Evolutionary conservation across 352 stramenopile genomes (phyloP).

Genomic region (Pythium apleroticum): DNA sequence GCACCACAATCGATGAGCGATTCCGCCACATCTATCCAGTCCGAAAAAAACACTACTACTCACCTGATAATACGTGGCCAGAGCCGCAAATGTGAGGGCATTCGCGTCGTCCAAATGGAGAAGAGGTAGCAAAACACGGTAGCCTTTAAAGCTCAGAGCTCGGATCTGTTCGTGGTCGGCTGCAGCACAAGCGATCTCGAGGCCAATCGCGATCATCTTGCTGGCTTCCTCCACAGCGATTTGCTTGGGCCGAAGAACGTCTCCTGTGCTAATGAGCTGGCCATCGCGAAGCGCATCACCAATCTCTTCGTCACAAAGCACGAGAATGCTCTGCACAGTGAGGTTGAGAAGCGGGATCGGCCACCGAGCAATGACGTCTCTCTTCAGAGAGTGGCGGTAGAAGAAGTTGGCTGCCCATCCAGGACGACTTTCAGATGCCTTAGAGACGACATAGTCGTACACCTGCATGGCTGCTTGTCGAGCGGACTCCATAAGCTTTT

Average conservation of each 20-base stretch:
- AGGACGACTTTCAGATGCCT: conserved; percentile 24
- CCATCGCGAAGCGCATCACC: conserved; percentile 49
- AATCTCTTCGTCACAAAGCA: conserved; percentile 51
- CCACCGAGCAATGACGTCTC: conserved; percentile 42
- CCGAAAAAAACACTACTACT: background rate
- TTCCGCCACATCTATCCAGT: background rate
- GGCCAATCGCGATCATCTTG: conserved; percentile 49
- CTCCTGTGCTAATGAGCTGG: conserved; percentile 24
- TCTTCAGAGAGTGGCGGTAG: conserved; percentile 57
- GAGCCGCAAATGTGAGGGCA: conserved; percentile 43
- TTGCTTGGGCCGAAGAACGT: conserved; percentile 33
- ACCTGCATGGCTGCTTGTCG: conserved; percentile 43
- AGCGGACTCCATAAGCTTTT: conserved; percentile 31
- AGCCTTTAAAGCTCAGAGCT: conserved; percentile 64
- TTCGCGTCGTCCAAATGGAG: conserved; percentile 50
- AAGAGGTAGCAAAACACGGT: conserved; percentile 62
- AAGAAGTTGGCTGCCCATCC: conserved; percentile 62
- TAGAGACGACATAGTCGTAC: conserved; percentile 50
- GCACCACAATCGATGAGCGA: background rate
- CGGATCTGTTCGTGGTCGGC: conserved; percentile 52
- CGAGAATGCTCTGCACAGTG: conserved; percentile 49
- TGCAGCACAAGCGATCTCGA: conserved; percentile 60
- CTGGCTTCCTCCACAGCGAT: conserved; percentile 44
- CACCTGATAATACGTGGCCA: conserved; percentile 64
- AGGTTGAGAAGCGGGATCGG: conserved; percentile 55